Percentiles rank a stretch among this genome's conserved stretches.
These are phyloP conservation scores for Globisporangium spiculum DNA, from an alignment of 352 stramenopile species.

Conservation along the genomic window DNA sequence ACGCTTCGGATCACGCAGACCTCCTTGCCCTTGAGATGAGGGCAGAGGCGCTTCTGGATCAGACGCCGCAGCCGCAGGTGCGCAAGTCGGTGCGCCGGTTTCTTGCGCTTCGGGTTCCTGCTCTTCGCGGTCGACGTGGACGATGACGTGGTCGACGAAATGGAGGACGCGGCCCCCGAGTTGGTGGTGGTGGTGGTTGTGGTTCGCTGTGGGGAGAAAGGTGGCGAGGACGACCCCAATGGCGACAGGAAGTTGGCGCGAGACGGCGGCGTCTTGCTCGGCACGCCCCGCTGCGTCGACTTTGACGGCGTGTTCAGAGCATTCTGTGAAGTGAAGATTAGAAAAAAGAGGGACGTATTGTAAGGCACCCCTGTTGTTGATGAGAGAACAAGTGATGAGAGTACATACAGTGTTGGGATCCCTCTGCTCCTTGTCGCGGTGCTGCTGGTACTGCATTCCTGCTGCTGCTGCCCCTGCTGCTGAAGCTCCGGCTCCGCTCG, in stretches of 20 bases:
- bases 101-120: constrained; percentile 25
- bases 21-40: constrained; percentile 58
- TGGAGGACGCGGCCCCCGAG: constrained; percentile 21
- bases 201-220: constrained; percentile 3
- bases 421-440: neutral
- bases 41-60: constrained; percentile 66
- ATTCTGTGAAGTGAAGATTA: neutral
- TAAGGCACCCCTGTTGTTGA: neutral
- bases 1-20: constrained; percentile 42
- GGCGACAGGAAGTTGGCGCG: constrained; percentile 11
- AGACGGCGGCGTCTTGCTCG: neutral
- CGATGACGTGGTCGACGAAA: constrained; percentile 18
- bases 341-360: neutral
- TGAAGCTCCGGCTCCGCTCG: neutral
- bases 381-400: neutral
- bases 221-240: constrained; percentile 13
- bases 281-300: neutral
- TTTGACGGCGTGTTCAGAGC: constrained; percentile 12
- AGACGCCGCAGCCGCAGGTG: constrained; percentile 62
- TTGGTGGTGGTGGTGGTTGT: constrained; percentile 16
- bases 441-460: neutral
- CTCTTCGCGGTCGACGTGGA: constrained; percentile 19
- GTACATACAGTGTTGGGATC: constrained; percentile 3
- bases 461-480: neutral
- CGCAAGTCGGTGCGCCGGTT: constrained; percentile 27